Percentiles rank a stretch among this genome's conserved stretches.
Evolutionary conservation across 768 basidiomycete genomes (phyloP).

Genomic region (Tremella yokohamensis): DNA sequence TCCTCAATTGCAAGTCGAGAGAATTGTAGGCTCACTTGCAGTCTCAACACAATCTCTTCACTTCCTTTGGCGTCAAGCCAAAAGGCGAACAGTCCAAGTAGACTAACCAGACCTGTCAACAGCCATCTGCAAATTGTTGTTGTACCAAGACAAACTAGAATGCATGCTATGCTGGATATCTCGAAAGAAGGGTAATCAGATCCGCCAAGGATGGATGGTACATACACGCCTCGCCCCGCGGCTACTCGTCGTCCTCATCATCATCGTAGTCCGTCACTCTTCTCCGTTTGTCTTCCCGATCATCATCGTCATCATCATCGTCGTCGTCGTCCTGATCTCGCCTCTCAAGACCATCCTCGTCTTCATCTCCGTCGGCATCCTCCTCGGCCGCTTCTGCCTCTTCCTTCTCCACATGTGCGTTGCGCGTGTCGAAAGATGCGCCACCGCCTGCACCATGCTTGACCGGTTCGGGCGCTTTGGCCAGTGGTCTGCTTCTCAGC

Average conservation of each 20-base stretch:
- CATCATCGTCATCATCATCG: constrained; percentile 6
- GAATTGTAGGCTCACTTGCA: background rate
- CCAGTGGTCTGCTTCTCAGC: constrained; percentile 10
- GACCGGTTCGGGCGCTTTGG: constrained; percentile 23
- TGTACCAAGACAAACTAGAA: too few species aligned
- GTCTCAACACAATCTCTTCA: constrained; percentile 4
- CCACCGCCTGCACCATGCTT: constrained; percentile 32
- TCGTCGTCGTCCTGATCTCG: constrained; percentile 3
- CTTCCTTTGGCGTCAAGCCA: background rate
- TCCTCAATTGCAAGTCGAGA: background rate
- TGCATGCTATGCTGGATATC: constrained; percentile 1
- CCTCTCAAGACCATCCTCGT: background rate
- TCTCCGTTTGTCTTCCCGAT: constrained; percentile 7
- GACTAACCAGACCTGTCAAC: too few species aligned
- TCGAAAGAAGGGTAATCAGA: background rate
- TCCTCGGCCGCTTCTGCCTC: constrained; percentile 68
- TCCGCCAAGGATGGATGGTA: background rate
- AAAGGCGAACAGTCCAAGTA: background rate
- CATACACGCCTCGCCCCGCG: background rate
- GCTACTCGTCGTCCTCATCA: constrained; percentile 9
- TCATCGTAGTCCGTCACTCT: constrained; percentile 5
- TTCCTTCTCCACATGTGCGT: constrained; percentile 25
- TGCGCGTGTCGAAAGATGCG: constrained; percentile 18
- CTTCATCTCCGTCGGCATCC: constrained; percentile 7
- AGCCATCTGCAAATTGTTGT: too few species aligned